Evolutionary conservation across 768 basidiomycete genomes (phyloP).

Genomic region (Boletales sp.): DNA sequence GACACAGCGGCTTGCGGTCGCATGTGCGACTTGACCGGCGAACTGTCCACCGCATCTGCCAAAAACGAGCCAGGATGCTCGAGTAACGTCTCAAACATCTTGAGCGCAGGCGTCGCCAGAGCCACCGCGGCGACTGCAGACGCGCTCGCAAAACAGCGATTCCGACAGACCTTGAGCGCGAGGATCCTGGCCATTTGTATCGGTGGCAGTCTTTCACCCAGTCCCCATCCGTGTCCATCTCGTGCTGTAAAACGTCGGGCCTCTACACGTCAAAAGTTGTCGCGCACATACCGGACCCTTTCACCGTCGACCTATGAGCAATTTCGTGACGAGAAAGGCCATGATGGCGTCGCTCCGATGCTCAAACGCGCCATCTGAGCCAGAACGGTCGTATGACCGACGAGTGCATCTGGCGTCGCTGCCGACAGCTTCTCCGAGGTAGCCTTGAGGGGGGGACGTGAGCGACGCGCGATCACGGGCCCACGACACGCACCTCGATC

Average conservation of each 20-base stretch:
- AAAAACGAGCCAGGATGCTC: constrained; percentile 63
- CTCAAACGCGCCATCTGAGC: constrained; percentile 82
- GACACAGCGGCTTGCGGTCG: constrained; percentile 81
- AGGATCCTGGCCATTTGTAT: constrained; percentile 67
- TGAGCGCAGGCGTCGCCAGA: constrained; percentile 70
- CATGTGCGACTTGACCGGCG: constrained; percentile 68
- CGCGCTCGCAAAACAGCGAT: constrained; percentile 73
- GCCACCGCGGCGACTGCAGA: constrained; percentile 55
- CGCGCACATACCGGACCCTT: constrained; percentile 41
- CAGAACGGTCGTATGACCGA: constrained; percentile 68
- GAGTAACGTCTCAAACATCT: constrained; percentile 71
- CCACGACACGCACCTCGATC: constrained; percentile 52
- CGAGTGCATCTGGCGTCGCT: constrained; percentile 47
- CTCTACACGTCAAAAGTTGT: background rate
- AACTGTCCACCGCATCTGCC: constrained; percentile 50
- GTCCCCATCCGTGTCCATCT: constrained; percentile 60
- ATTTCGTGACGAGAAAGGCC: constrained; percentile 62
- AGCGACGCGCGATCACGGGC: too few species aligned
- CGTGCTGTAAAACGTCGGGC: constrained; percentile 38
- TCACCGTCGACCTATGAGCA: constrained; percentile 57
- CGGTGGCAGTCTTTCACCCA: constrained; percentile 73
- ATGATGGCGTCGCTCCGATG: constrained; percentile 71
- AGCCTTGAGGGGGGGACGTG: constrained; percentile 41
- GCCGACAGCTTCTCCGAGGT: constrained; percentile 52
- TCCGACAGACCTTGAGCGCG: constrained; percentile 75